Percentiles rank a stretch among this genome's conserved stretches.
phyloP scores from a whole-genome alignment of 139 green algal genomes.

The Picochlorum sp. region DNA sequence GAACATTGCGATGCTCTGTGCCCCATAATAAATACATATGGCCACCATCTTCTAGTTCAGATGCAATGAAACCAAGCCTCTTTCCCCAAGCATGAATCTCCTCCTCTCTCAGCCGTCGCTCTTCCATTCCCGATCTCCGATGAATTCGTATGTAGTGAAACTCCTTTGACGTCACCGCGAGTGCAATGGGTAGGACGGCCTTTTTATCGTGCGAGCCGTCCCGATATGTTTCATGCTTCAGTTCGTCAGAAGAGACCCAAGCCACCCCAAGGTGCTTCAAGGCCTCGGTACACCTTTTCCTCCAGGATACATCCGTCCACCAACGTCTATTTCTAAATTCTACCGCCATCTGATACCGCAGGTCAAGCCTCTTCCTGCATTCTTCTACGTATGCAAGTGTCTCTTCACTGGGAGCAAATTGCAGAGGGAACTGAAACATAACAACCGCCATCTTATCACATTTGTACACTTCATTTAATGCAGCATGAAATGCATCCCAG shows the following conservation, averaged over 20 bases:
- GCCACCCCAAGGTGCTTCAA: conserved; percentile 6
- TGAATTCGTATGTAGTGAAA: conserved; percentile 36
- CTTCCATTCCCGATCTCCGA: conserved; percentile 26
- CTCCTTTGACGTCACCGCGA: conserved; percentile 25
- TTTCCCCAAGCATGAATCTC: conserved; percentile 26
- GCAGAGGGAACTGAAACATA: conserved; percentile 41
- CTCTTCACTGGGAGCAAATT: conserved; percentile 14
- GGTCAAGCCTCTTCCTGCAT: conserved; percentile 23
- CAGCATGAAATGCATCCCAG: conserved; percentile 27
- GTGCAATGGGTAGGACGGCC: conserved; percentile 26
- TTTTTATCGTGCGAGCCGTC: conserved; percentile 12
- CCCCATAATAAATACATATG: conserved; percentile 35
- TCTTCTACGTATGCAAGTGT: conserved; percentile 18
- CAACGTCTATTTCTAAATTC: conserved; percentile 36
- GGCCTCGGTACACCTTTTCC: conserved; percentile 1
- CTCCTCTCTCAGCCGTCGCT: conserved; percentile 17
- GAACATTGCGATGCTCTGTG: conserved; percentile 31
- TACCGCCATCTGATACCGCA: conserved; percentile 28
- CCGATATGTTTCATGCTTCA: conserved; percentile 34
- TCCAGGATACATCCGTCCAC: conserved; percentile 23
- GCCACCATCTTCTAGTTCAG: conserved; percentile 2
- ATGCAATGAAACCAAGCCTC: conserved; percentile 13
- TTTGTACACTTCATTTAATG: conserved; percentile 20
- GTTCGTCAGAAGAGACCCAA: conserved; percentile 37
- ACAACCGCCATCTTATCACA: conserved; percentile 22